Conservation (phyloP, 495 filamentous ascomycete genomes). For the Aspergillus heteromorphus region DNA sequence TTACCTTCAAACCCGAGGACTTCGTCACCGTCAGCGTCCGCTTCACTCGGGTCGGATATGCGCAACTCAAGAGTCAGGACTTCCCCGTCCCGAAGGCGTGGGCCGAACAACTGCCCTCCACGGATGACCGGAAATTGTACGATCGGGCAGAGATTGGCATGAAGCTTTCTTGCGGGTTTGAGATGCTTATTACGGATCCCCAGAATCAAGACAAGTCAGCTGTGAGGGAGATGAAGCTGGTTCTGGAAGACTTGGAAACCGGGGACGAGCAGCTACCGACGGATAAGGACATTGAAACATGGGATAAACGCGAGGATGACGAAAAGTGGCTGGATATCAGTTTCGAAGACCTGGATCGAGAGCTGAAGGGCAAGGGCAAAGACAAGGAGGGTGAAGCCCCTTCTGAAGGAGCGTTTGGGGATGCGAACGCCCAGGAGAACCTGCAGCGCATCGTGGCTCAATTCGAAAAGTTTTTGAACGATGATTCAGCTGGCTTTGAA, state of each 20-base stretch:
- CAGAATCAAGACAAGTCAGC: constrained; percentile 58
- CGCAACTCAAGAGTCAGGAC: constrained; percentile 86
- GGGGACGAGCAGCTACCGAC: constrained; percentile 59
- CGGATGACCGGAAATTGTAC: constrained; percentile 32
- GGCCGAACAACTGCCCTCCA: constrained; percentile 37
- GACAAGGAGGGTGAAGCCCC: constrained; percentile 20
- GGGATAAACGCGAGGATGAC: constrained; percentile 66
- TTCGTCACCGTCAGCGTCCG: constrained; percentile 69
- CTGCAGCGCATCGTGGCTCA: constrained; percentile 82
- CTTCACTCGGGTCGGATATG: constrained; percentile 86
- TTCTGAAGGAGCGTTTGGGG: constrained; percentile 58
- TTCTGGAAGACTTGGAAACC: constrained; percentile 67
- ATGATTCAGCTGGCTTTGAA: constrained; percentile 72
- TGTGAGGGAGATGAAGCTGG: constrained; percentile 66
- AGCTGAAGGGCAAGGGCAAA: constrained; percentile 56
- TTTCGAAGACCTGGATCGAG: constrained; percentile 79
- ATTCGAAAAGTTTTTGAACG: constrained; percentile 90
- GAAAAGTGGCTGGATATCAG: constrained; percentile 94
- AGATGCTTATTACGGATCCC: constrained; percentile 71
- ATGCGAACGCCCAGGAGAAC: constrained; percentile 72
- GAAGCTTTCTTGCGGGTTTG: constrained; percentile 86
- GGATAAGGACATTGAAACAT: constrained; percentile 64
- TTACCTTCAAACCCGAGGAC: constrained; percentile 68
- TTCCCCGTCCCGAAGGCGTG: constrained; percentile 66
- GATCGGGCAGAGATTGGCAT: constrained; percentile 68